These are phyloP conservation scores for Podospora comata DNA, from an alignment of 495 filamentous ascomycete genomes.

Conservation along the genomic window DNA sequence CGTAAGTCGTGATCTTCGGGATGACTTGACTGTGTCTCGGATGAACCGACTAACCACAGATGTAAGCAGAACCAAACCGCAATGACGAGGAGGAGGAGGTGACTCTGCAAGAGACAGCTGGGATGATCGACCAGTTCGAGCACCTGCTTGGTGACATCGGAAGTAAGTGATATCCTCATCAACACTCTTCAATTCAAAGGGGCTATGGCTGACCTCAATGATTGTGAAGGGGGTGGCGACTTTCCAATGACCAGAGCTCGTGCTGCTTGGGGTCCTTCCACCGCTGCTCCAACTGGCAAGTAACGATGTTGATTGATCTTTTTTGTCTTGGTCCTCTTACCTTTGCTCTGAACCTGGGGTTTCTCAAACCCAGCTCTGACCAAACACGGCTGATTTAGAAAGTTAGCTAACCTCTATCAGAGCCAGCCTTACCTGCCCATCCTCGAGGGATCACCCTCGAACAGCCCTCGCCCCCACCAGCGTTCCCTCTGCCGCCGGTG, in stretches of 20 bases:
- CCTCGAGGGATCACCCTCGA: background rate
- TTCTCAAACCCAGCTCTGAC: background rate
- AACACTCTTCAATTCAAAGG: background rate
- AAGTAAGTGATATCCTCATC: background rate
- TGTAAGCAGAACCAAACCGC: background rate
- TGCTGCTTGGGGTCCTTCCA: background rate
- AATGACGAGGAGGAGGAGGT: background rate
- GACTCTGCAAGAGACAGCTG: background rate
- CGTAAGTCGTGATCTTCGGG: background rate
- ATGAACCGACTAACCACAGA: background rate
- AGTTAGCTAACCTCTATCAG: background rate
- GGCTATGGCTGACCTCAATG: background rate
- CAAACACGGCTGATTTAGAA: background rate
- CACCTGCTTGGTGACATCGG: background rate
- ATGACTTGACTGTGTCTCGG: background rate
- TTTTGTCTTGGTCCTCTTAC: background rate
- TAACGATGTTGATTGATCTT: background rate
- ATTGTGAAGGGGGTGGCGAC: constrained; percentile 6
- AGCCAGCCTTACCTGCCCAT: background rate
- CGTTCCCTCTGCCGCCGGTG: background rate
- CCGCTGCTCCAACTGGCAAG: background rate
- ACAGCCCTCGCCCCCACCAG: background rate
- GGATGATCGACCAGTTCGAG: background rate
- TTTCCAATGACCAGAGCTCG: constrained; percentile 10
- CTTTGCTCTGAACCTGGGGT: background rate